Evolutionary conservation across 2,329 filamentous ascomycete genomes (phyloP), one percentile per base, ranked within the genome.

Genomic region (Diaporthe sp.): DNA sequence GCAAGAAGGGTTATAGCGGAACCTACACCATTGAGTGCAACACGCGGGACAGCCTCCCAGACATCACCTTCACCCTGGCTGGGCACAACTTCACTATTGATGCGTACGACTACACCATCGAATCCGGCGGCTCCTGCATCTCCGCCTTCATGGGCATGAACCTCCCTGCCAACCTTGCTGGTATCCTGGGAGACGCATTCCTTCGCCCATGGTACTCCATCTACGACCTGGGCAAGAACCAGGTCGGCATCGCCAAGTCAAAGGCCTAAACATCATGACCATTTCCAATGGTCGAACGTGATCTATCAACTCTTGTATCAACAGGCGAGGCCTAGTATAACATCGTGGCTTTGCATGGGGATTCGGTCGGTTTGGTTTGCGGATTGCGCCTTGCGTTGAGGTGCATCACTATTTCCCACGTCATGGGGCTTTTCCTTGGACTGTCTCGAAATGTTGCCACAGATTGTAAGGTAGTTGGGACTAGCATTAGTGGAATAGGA

Each of bases 131-230:
- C 79, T 96, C 93, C 83, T 99, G 97, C 86, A 98, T 99, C 85
- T 98, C 95, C 76, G 94, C 95, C 79, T 98, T 99, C 88, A 97
- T 97, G 92, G 96, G 95, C 80, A 97, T 98, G 93, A 97, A 96
- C 84, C 92, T 95, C 86, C 93, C 95, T 73, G 96, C 97, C 61
- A 97, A 97, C 79, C 91, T 99, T 77, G 96, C 95, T 76, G 74
- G 74, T 35, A 99, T 99, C 78, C 92, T 99, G 35, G 97, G 97
- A 81, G 95, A 98, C 84, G 94, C 92, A 65, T 94, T 94, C 89
- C 88, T 94, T 82, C 92, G 95, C 85, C 94, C 90, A 83, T 97
- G 93, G 89, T 98, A 98, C 91, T 97, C 95, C 77, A 94, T 99
- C 82, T 99, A 99, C 83, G 95, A 99, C 85, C 90, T 98, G 75